Evolutionary conservation across 257 asterid species (phyloP), one percentile per base, ranked within the genome.

Genomic region (Jasminum sambac): DNA sequence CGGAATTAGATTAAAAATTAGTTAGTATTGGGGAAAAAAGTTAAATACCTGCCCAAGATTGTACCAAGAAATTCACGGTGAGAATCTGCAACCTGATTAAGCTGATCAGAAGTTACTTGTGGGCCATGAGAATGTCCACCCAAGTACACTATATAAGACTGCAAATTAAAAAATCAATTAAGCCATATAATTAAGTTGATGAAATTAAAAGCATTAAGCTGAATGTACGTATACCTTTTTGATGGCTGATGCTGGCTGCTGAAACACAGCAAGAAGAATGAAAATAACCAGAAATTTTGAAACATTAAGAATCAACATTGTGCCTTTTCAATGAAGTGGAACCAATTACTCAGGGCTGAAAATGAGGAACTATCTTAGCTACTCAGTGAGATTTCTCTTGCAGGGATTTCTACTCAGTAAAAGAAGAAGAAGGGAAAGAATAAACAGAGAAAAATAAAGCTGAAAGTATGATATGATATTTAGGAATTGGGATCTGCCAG

Each of bases 71-170:
- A 83, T 23, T 82, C 66, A 44, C 74, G 78, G 74, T 90, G 98
- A 11, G 89, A 89, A 17, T 72, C 42, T 1, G 74, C 66, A 0
- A 81, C 94, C 0, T 80, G 78, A 11, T 69, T 43, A 43, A 87
- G 80, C 81, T 84, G 87, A 38, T 74, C 81, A 0, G 68, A 14
- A 0, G 89, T 81, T 24, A 73, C 75, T 11, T 74, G 78, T 2
- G 74, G 66, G 5, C 97, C 96, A 77, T 87, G 91, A 12, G 90
- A 78, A 68, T 93, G 98, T 24, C 69, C 90, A 79, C 97, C 98
- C 91, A 93, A 63, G 77, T 90, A 87, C 12, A 90, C 97, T 11
- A 92, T 60, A 48, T 86, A 90, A 0, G 91, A 69, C 96, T 92
- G 79, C 40, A 30, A 30, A n/a, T n/a, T n/a, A n/a, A n/a, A n/a